Conservation (phyloP, 225 moss, liverwort and hornwort genomes). For the Anthoceros angustus region DNA sequence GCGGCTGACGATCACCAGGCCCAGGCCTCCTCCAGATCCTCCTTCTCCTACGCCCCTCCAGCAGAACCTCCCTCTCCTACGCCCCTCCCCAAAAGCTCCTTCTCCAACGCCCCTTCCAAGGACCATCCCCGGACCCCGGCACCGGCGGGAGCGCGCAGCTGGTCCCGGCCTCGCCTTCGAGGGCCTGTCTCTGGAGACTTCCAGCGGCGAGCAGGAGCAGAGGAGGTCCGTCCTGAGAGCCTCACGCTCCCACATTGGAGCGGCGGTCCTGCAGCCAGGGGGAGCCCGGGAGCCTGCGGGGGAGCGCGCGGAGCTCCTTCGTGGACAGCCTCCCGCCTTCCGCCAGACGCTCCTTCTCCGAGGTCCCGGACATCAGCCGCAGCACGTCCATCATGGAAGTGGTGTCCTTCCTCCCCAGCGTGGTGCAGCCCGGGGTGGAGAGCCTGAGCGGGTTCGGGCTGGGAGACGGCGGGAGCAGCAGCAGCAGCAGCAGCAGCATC, state of each 20-base stretch:
- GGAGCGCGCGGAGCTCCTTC: too few relatives aligned
- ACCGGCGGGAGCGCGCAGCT: not conserved
- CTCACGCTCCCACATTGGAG: not conserved
- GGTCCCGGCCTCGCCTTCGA: not conserved
- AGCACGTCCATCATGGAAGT: slow-evolving; percentile 5
- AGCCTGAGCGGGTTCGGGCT: too few relatives aligned
- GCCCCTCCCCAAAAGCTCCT: too few relatives aligned
- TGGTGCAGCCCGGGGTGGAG: not conserved
- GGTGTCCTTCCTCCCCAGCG: slow-evolving; percentile 2
- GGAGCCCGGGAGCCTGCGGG: too few relatives aligned
- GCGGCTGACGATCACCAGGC: too few relatives aligned
- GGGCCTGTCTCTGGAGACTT: not conserved
- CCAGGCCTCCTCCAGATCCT: too few relatives aligned
- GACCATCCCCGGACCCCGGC: not conserved
- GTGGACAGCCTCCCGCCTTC: too few relatives aligned
- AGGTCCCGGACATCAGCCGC: slow-evolving; percentile 1
- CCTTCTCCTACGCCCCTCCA: too few relatives aligned
- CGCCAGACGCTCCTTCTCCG: not conserved
- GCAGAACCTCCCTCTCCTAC: too few relatives aligned
- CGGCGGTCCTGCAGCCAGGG: not conserved
- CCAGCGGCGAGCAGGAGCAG: not conserved
- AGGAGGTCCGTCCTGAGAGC: not conserved
- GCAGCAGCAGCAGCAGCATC: not conserved
- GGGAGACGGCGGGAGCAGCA: too few relatives aligned
- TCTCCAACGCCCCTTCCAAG: too few relatives aligned